phyloP scores from a whole-genome alignment of 2,329 filamentous ascomycete species.

The Phaeosphaeria sp. region DNA sequence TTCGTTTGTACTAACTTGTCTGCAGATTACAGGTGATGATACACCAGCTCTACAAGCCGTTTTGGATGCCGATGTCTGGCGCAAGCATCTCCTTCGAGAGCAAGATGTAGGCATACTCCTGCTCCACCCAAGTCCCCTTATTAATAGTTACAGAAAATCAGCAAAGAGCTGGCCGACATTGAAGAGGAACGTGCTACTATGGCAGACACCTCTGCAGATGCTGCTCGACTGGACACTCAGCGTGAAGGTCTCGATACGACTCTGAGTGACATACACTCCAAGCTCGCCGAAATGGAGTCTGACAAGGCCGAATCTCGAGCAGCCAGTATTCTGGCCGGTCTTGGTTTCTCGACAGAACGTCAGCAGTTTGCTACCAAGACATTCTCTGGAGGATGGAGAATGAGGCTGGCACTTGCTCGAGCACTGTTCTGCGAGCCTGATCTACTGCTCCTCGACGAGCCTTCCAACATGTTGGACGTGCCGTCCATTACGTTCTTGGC shows the following conservation, averaged over 20 bases:
- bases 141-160: constrained; percentile 69
- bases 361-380: constrained; percentile 95
- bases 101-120: constrained; percentile 69
- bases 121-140: not conserved
- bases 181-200: constrained; percentile 79
- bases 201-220: constrained; percentile 92
- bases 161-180: constrained; percentile 74
- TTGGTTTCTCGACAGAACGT: constrained; percentile 92
- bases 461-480: constrained; percentile 99
- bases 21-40: constrained; percentile 88
- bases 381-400: constrained; percentile 99
- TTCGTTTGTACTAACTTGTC: constrained; percentile 10
- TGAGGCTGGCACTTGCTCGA: constrained; percentile 92
- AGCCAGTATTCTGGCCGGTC: constrained; percentile 93
- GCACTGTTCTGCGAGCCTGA: constrained; percentile 98
- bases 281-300: constrained; percentile 97
- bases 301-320: constrained; percentile 97
- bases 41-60: constrained; percentile 94
- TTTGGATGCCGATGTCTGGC: constrained; percentile 96
- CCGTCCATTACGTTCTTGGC: constrained; percentile 99
- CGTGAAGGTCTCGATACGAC: constrained; percentile 90
- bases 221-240: constrained; percentile 81
- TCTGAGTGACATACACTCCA: constrained; percentile 86
- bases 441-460: constrained; percentile 94
- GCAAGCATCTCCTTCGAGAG: constrained; percentile 90